Evolutionary conservation across 2,329 filamentous ascomycete species (phyloP).

Genomic region (Colletotrichum truncatum): DNA sequence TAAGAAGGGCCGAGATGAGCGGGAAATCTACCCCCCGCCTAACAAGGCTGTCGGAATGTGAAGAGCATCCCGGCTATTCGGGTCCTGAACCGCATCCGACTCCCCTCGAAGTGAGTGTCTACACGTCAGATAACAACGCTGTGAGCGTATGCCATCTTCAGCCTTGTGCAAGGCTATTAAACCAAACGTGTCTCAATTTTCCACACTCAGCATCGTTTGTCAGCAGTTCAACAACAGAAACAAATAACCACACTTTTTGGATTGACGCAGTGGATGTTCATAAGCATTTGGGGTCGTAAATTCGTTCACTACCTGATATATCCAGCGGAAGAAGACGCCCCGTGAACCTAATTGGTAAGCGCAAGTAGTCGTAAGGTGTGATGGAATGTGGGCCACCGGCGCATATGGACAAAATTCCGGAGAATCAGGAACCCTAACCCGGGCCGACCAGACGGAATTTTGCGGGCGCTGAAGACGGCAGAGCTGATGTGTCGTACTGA

Average conservation of each 20-base stretch:
- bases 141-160: no score
- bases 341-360: constrained; percentile 7
- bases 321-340: constrained; percentile 16
- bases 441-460: constrained; percentile 1
- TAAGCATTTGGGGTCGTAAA: no score
- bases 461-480: not conserved
- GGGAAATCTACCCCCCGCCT: not conserved
- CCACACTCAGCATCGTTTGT: no score
- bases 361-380: not conserved
- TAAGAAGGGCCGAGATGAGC: constrained; percentile 26
- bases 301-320: not conserved
- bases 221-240: no score
- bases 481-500: not conserved
- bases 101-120: not conserved
- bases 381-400: constrained; percentile 17
- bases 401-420: not conserved
- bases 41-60: not conserved
- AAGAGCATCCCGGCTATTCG: constrained; percentile 6
- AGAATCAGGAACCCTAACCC: not conserved
- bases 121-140: no score
- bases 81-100: constrained; percentile 4
- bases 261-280: no score
- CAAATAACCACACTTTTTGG: no score
- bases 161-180: no score
- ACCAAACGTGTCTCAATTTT: no score